A percentile compares a stretch with the other conserved stretches of the same genome.
Conservation (phyloP, 306 rosid genomes). For the Canavalia ensiformis region DNA sequence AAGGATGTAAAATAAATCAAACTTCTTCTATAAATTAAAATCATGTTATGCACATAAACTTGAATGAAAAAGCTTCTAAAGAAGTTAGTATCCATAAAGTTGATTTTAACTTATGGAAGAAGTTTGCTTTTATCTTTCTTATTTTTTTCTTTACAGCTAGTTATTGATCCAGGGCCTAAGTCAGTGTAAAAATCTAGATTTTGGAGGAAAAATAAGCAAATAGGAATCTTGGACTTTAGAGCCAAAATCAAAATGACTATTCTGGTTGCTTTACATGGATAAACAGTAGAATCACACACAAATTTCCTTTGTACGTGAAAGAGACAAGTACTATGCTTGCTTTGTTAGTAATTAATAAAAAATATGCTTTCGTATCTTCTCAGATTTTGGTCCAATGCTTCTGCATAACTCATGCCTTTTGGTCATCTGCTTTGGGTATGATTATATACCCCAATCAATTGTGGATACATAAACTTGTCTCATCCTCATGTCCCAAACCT, state of each 20-base stretch:
- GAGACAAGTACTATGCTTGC: constrained; percentile 42
- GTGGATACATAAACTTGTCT: constrained; percentile 20
- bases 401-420: constrained; percentile 50
- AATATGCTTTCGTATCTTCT: constrained; percentile 43
- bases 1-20: too few relatives aligned
- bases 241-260: constrained; percentile 33
- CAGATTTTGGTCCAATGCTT: constrained; percentile 56
- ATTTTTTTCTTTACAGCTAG: too few relatives aligned
- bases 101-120: too few relatives aligned
- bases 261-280: constrained; percentile 14
- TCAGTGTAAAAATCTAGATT: constrained; percentile 35
- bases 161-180: too few relatives aligned
- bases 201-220: constrained; percentile 29
- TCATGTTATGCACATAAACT: too few relatives aligned
- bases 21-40: too few relatives aligned
- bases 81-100: too few relatives aligned
- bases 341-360: constrained; percentile 10
- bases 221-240: constrained; percentile 29
- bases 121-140: too few relatives aligned
- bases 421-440: constrained; percentile 42
- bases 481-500: neutral
- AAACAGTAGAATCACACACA: constrained; percentile 34
- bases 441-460: constrained; percentile 41
- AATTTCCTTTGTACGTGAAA: constrained; percentile 30
- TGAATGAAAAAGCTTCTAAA: too few relatives aligned